Conservation (phyloP, 192 early-diverging fungal genomes). For the Coemansia reversa region DNA sequence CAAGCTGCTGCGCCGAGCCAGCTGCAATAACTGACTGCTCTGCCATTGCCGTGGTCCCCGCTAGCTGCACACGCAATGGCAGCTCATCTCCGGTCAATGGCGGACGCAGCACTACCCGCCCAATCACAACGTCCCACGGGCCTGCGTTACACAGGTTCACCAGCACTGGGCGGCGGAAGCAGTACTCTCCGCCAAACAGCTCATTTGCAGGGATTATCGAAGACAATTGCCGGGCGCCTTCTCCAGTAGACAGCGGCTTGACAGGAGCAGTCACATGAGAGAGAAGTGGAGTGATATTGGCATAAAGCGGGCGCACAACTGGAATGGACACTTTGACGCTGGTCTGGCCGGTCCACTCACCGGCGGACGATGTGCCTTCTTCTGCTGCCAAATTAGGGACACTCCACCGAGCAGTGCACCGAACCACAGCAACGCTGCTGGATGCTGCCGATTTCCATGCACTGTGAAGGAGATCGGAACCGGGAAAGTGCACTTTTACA, state of each 20-base stretch:
- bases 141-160: conserved; percentile 30
- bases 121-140: conserved; percentile 26
- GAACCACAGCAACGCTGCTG: not conserved
- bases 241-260: not conserved
- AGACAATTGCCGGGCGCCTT: not conserved
- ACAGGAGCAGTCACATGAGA: conserved; percentile 19
- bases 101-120: conserved; percentile 17
- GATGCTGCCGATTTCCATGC: conserved; percentile 1
- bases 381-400: not conserved
- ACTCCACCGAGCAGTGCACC: conserved; percentile 2
- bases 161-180: conserved; percentile 38
- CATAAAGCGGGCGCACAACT: conserved; percentile 25
- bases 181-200: conserved; percentile 13
- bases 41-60: conserved; percentile 8
- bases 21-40: conserved; percentile 1
- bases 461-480: conserved; percentile 3
- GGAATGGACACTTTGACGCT: conserved; percentile 21
- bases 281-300: conserved; percentile 10
- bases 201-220: conserved; percentile 7
- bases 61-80: conserved; percentile 15
- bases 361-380: not conserved
- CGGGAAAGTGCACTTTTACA: conserved; percentile 29
- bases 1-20: conserved; percentile 16
- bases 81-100: conserved; percentile 1
- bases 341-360: conserved; percentile 2